Evolutionary conservation across 2,329 filamentous ascomycete species (phyloP).

Genomic region (Curvularia sp.): DNA sequence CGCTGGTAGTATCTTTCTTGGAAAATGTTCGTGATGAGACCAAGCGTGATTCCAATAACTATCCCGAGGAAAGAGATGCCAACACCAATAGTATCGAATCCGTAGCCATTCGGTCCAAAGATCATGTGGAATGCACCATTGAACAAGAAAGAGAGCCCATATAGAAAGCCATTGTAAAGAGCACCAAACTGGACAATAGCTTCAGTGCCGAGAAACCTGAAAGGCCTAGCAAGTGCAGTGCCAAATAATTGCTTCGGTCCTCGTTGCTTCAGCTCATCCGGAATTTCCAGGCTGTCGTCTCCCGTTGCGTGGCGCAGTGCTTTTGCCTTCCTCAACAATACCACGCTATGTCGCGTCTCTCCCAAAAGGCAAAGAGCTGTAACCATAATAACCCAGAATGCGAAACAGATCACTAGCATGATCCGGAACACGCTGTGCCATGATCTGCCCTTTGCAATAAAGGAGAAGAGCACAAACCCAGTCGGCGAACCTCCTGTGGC

Average conservation of each 20-base stretch:
- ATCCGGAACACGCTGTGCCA: conserved; percentile 58
- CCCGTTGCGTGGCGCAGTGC: conserved; percentile 35
- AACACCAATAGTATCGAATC: conserved; percentile 50
- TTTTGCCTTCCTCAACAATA: conserved; percentile 50
- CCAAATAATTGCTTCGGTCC: conserved; percentile 51
- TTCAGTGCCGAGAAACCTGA: conserved; percentile 56
- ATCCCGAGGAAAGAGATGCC: conserved; percentile 54
- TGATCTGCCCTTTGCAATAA: conserved; percentile 52
- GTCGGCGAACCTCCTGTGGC: conserved; percentile 56
- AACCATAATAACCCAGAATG: conserved; percentile 54
- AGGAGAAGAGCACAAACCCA: conserved; percentile 56
- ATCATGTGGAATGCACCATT: conserved; percentile 59
- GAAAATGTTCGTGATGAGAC: conserved; percentile 54
- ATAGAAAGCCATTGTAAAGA: conserved; percentile 58
- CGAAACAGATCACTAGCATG: conserved; percentile 55
- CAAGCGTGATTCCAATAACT: conserved; percentile 52
- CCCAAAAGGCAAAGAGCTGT: conserved; percentile 47
- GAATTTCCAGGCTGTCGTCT: conserved; percentile 42
- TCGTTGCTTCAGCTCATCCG: conserved; percentile 51
- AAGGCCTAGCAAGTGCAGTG: conserved; percentile 55
- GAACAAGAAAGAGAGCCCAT: conserved; percentile 59
- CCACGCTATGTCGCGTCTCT: conserved; percentile 56
- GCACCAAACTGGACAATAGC: conserved; percentile 58
- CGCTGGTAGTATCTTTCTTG: conserved; percentile 55
- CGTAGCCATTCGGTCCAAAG: conserved; percentile 55